A percentile compares a stretch with the other conserved stretches of the same genome.
phyloP scores from a whole-genome alignment of 2,329 filamentous ascomycete genomes.

The Pyrenophora teres region DNA sequence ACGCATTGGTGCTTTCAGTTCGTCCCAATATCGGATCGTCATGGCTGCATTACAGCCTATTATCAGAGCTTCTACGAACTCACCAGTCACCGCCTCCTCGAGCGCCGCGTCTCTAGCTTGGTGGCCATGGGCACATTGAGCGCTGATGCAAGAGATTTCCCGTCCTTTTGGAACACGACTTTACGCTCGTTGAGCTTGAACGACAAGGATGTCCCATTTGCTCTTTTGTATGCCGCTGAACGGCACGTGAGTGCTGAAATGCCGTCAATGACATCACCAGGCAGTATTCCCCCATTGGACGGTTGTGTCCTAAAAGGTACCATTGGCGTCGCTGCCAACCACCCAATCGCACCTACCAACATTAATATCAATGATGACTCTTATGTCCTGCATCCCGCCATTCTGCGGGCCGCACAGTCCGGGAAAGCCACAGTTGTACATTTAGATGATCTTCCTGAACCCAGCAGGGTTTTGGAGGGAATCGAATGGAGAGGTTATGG shows the following conservation, averaged over 20 bases:
- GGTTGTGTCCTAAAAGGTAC: constrained; percentile 33
- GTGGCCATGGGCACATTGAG: constrained; percentile 74
- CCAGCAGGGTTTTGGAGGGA: constrained; percentile 27
- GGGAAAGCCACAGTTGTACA: constrained; percentile 36
- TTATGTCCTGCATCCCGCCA: constrained; percentile 29
- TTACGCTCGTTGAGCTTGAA: constrained; percentile 71
- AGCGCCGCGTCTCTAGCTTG: constrained; percentile 48
- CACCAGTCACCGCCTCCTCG: constrained; percentile 56
- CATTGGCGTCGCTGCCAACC: constrained; percentile 28
- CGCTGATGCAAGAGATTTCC: constrained; percentile 68
- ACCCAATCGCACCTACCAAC: constrained; percentile 31
- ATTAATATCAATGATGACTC: constrained; percentile 32
- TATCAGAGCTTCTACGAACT: constrained; percentile 81
- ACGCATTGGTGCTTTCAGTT: constrained; percentile 80
- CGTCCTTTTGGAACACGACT: constrained; percentile 71
- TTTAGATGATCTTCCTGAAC: constrained; percentile 35
- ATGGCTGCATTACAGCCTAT: constrained; percentile 71
- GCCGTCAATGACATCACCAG: constrained; percentile 22
- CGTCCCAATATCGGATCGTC: constrained; percentile 70
- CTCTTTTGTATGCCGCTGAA: constrained; percentile 32
- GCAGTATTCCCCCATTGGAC: constrained; percentile 12
- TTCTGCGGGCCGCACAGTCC: constrained; percentile 32
- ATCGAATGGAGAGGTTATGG: constrained; percentile 45
- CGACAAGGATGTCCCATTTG: constrained; percentile 53
- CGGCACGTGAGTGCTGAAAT: constrained; percentile 16